Evolutionary conservation across 2,329 filamentous ascomycete species (phyloP).

Genomic region (Diaporthe vexans): DNA sequence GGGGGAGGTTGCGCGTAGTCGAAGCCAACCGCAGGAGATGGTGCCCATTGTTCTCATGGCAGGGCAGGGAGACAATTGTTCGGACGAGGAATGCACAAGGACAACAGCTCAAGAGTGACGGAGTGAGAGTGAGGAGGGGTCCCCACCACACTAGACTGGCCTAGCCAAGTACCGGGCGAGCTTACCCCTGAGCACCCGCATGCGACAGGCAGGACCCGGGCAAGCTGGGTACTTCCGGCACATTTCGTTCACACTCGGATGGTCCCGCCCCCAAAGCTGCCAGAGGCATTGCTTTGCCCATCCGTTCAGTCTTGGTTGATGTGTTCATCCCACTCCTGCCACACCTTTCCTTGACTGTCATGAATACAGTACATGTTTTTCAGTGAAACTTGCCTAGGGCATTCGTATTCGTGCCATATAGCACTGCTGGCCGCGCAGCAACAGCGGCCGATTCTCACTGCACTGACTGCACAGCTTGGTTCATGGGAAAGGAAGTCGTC

Average conservation of each 20-base stretch:
- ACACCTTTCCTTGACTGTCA: too few relatives aligned
- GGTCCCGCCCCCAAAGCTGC: not conserved
- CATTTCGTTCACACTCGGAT: not conserved
- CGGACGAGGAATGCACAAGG: not conserved
- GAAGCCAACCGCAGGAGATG: constrained; percentile 10
- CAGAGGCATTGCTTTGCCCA: not conserved
- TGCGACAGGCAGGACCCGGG: not conserved
- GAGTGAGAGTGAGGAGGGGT: not conserved
- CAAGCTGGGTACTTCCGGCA: constrained; percentile 4
- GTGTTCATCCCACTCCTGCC: not conserved
- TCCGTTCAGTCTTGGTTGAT: not conserved
- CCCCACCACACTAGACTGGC: constrained; percentile 15
- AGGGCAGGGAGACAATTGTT: constrained; percentile 6
- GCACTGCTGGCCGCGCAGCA: not conserved
- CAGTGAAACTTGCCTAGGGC: not conserved
- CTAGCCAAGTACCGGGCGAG: constrained; percentile 7
- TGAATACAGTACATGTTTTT: too few relatives aligned
- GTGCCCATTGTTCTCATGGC: constrained; percentile 30
- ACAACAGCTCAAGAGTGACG: constrained; percentile 3
- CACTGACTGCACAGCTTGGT: not conserved
- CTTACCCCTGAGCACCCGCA: constrained; percentile 27
- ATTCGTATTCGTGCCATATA: too few relatives aligned
- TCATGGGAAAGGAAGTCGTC: too few relatives aligned
- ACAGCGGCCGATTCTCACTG: too few relatives aligned
- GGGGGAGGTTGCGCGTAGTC: constrained; percentile 1